These are phyloP conservation scores for Rhynchospora pubera DNA, from an alignment of 176 grass and related monocot genomes.

Conservation along the genomic window DNA sequence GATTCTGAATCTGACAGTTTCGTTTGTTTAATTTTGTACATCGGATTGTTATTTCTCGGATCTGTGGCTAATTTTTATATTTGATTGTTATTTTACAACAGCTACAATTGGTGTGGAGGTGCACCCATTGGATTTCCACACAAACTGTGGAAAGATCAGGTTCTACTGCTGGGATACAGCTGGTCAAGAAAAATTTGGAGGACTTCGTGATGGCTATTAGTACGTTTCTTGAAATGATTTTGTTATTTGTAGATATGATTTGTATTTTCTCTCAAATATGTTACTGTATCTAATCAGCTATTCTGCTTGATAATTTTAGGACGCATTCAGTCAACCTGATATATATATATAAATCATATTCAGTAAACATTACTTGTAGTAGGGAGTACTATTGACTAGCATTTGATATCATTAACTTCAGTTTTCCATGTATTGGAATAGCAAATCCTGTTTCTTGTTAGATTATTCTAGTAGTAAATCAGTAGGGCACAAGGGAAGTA, in stretches of 20 bases:
- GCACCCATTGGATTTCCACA: conserved; percentile 24
- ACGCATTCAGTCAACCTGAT: neutral
- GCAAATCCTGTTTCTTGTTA: no score
- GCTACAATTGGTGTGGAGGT: conserved; percentile 26
- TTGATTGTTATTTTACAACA: neutral
- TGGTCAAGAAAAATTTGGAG: conserved; percentile 4
- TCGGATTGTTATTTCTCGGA: neutral
- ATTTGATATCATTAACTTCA: neutral
- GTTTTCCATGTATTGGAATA: neutral
- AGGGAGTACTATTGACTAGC: neutral
- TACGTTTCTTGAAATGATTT: neutral
- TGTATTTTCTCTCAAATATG: neutral
- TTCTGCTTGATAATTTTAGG: neutral
- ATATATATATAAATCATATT: neutral
- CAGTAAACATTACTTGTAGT: neutral
- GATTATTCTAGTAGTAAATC: neutral
- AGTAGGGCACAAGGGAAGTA: neutral
- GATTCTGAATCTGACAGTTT: neutral
- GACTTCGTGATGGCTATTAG: conserved; percentile 20
- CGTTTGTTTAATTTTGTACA: neutral
- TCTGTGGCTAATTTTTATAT: neutral
- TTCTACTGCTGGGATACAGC: conserved; percentile 25
- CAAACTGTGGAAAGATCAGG: conserved; percentile 20
- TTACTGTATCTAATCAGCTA: neutral
- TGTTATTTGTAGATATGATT: neutral